These are phyloP conservation scores for Vishniacozyma victoriae DNA, from an alignment of 768 basidiomycete genomes.

Conservation along the genomic window DNA sequence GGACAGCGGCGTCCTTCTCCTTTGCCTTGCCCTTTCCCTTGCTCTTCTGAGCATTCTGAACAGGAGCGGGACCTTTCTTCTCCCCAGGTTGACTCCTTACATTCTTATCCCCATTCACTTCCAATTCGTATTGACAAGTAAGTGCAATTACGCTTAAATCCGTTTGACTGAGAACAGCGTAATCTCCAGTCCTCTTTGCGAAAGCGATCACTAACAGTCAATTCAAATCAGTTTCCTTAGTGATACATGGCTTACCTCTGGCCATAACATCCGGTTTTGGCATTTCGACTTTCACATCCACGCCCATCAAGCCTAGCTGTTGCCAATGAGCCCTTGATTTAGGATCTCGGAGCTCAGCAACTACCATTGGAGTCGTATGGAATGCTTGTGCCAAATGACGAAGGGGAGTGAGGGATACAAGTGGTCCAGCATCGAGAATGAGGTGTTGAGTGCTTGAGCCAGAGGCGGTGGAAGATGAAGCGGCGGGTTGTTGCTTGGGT, in stretches of 20 bases:
- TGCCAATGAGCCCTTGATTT: slow-evolving; percentile 69
- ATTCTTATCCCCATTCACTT: slow-evolving; percentile 46
- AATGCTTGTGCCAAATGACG: slow-evolving; percentile 81
- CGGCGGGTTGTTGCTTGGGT: not conserved
- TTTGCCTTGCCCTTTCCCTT: slow-evolving; percentile 21
- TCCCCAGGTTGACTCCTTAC: slow-evolving; percentile 29
- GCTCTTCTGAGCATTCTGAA: slow-evolving; percentile 5
- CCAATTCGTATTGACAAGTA: slow-evolving; percentile 67
- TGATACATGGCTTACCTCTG: slow-evolving; percentile 55
- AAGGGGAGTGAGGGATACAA: slow-evolving; percentile 74
- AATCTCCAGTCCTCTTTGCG: slow-evolving; percentile 95
- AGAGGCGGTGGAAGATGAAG: slow-evolving; percentile 4
- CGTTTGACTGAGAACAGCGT: slow-evolving; percentile 78
- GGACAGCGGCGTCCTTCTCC: slow-evolving; percentile 36
- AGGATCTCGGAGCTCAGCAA: slow-evolving; percentile 82
- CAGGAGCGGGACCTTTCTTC: slow-evolving; percentile 1
- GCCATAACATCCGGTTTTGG: slow-evolving; percentile 53
- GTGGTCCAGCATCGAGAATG: slow-evolving; percentile 87
- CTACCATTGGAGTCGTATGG: slow-evolving; percentile 81
- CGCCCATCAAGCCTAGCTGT: slow-evolving; percentile 55
- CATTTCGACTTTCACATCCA: slow-evolving; percentile 35
- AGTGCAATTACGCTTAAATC: slow-evolving; percentile 88
- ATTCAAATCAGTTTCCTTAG: not conserved
- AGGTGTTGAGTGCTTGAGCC: slow-evolving; percentile 53
- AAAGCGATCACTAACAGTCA: slow-evolving; percentile 65